Conservation (phyloP, 441 rosid genomes). For the Pelargonium citronellum region DNA sequence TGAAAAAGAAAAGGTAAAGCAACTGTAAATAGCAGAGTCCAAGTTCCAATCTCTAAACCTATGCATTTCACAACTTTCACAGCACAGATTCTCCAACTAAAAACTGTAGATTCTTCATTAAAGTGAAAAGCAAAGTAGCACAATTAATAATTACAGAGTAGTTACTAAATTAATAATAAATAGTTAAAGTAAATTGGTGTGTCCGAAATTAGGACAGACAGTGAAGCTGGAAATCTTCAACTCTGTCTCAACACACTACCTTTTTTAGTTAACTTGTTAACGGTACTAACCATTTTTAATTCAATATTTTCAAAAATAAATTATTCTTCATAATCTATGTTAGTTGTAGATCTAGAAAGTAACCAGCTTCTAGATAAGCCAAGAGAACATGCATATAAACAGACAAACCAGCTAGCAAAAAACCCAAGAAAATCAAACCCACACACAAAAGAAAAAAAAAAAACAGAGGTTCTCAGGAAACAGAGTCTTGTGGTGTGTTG, state of each 20-base stretch:
- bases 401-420: slow-evolving; percentile 2
- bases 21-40: too few relatives aligned
- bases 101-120: too few relatives aligned
- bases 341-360: slow-evolving; percentile 7
- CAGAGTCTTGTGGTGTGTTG: neutral
- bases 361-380: neutral
- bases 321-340: neutral
- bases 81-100: too few relatives aligned
- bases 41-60: too few relatives aligned
- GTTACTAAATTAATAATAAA: too few relatives aligned
- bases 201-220: neutral
- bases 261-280: neutral
- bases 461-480: neutral
- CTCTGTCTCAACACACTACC: neutral
- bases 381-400: slow-evolving; percentile 1
- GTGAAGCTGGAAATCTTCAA: slow-evolving; percentile 1
- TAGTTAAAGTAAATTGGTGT: neutral
- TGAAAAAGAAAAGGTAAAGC: too few relatives aligned
- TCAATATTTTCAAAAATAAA: neutral
- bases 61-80: too few relatives aligned
- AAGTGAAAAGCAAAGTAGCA: too few relatives aligned
- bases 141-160: too few relatives aligned
- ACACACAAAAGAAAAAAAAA: neutral
- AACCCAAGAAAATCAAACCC: neutral
- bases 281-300: neutral